Evolutionary conservation across 2,329 filamentous ascomycete genomes (phyloP), one percentile per base, ranked within the genome.

Genomic region (Cryphonectria naterciae): DNA sequence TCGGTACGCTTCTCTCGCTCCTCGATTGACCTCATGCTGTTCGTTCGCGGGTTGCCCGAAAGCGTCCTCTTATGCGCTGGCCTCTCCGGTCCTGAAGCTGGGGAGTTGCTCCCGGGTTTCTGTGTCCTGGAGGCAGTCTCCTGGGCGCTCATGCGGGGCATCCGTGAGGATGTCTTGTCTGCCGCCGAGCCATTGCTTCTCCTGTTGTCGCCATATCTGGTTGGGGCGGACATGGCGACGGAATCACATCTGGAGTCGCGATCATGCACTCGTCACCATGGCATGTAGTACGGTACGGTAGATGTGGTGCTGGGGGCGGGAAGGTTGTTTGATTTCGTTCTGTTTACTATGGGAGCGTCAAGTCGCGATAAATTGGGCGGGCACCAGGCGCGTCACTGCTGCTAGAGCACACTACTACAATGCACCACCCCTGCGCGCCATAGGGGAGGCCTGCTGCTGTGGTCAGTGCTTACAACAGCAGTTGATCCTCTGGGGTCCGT

Each of bases 1-100:
- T 91, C 89, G 10, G 86, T 89, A 76, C 87, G 83, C 73, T 88
- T 81, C 77, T 88, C 85, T 73, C 88, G 81, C 77, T 88, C 85
- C 73, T 88, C 86, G 70, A 81, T 79, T 43, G 83, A 79, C 58
- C 79, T 79, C 74, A 84, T 83, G 77, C 83, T 86, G 25, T 80
- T 78, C 4, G 85, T 81, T 66, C 89, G 83, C 1, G 87, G 85
- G 71, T 88, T 87, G 15, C 86, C 86, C 19, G 89, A 91, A 1
- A 87, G 82, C 25, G 84, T 83, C 68, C 88, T 84, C 80, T 89
- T 90, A 77, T 90, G 88, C 3, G 85, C 78, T 32, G 67, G 66
- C 4, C 69, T 58, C 4, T 73, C 71, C 52, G 67, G 69, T 15
- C 61, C 71, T 35, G 66, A 65, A 7, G 69, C 69, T 35, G 71